phyloP scores from a whole-genome alignment of 1,284 basidiomycete genomes.

The Mycosarcoma mackinlayi region DNA sequence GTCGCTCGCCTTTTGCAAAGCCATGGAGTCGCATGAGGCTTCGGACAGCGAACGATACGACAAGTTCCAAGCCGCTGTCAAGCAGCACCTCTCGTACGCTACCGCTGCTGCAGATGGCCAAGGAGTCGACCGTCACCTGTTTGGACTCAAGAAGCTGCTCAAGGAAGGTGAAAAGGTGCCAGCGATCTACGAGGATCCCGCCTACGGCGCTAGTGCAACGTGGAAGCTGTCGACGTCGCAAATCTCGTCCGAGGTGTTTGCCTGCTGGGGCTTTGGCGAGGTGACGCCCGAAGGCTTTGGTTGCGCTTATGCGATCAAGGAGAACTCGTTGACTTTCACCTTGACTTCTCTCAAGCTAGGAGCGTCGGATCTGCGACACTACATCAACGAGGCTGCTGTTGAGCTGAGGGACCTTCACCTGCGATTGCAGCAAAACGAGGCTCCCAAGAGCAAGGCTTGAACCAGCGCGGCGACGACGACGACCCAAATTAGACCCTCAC shows the following conservation, averaged over 20 bases:
- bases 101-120: conserved; percentile 91
- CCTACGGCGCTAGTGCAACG: conserved; percentile 78
- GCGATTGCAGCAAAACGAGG: conserved; percentile 49
- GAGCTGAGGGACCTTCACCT: conserved; percentile 67
- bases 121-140: conserved; percentile 95
- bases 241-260: conserved; percentile 82
- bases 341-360: conserved; percentile 81
- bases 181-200: conserved; percentile 81
- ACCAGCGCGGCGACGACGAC: too few species aligned
- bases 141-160: conserved; percentile 86
- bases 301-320: conserved; percentile 89
- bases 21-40: conserved; percentile 78
- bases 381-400: conserved; percentile 67
- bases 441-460: conserved; percentile 27
- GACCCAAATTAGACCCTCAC: too few species aligned
- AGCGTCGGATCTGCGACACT: conserved; percentile 71
- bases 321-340: conserved; percentile 88
- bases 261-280: conserved; percentile 98
- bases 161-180: conserved; percentile 81
- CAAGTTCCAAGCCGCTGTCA: conserved; percentile 81
- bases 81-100: conserved; percentile 86
- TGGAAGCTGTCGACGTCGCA: conserved; percentile 95
- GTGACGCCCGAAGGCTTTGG: conserved; percentile 91
- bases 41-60: conserved; percentile 75
- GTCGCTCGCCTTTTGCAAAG: conserved; percentile 84